Percentiles rank a stretch among this genome's conserved stretches.
phyloP scores from a whole-genome alignment of 352 stramenopile species.

The Globisporangium barbulae region DNA sequence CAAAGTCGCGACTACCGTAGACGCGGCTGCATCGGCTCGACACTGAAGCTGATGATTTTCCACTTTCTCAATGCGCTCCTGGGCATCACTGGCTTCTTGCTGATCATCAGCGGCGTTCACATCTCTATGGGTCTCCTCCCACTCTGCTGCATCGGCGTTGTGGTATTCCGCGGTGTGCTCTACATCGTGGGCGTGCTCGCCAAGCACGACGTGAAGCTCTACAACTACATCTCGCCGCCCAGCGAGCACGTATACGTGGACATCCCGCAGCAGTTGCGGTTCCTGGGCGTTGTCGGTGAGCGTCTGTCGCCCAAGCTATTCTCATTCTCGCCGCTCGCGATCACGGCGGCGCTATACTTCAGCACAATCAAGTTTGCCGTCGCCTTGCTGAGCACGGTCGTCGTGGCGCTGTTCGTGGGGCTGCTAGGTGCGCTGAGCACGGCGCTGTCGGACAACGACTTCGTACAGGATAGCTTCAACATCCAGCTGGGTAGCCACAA shows the following conservation, averaged over 20 bases:
- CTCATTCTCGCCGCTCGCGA: constrained; percentile 53
- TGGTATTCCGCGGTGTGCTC: constrained; percentile 55
- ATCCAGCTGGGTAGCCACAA: not conserved
- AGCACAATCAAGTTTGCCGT: constrained; percentile 59
- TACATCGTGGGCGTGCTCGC: constrained; percentile 43
- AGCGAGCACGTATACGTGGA: constrained; percentile 45
- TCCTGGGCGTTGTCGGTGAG: constrained; percentile 32
- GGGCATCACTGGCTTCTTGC: constrained; percentile 41
- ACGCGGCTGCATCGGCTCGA: constrained; percentile 33
- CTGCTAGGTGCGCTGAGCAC: constrained; percentile 26
- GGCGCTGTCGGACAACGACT: constrained; percentile 20
- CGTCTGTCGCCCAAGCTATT: constrained; percentile 47
- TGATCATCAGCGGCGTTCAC: constrained; percentile 40
- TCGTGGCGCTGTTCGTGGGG: constrained; percentile 28
- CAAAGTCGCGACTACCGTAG: constrained; percentile 22
- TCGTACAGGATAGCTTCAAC: constrained; percentile 22
- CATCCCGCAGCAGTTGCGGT: constrained; percentile 31
- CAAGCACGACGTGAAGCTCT: constrained; percentile 55
- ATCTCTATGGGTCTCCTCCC: constrained; percentile 43
- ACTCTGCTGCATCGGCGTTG: constrained; percentile 59
- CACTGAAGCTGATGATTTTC: constrained; percentile 55
- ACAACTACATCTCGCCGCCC: constrained; percentile 50
- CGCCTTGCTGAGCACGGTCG: constrained; percentile 38
- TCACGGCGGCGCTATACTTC: constrained; percentile 66
- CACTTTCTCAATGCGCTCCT: constrained; percentile 57